Base-by-base conservation (phyloP, 495 filamentous ascomycete genomes). In the Alectoria sarmentosa region DNA sequence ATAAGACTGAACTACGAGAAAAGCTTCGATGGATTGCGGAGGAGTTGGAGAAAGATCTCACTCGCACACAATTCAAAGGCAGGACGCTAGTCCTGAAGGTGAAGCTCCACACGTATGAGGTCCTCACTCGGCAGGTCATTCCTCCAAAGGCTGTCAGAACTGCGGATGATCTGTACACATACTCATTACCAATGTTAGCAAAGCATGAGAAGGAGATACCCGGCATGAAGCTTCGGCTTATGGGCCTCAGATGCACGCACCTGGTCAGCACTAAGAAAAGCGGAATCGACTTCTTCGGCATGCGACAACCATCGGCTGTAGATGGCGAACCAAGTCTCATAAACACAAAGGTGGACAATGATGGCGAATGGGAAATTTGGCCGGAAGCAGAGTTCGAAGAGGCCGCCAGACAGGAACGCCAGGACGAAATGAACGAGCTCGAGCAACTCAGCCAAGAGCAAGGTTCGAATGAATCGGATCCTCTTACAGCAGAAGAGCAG, bases 101-200 rank as follows among this genome's bases (percentile, higher is more conserved):
- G 58, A 99, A 99, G 73, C 78, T 98, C 15, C 91, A 96, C 69
- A 95, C 90, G 0, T 99, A 92, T 69, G 91, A 97, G 73, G 92
- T 98, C 14, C 78, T 90, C 23, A 94, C 91, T 0, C 78, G 94
- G 42, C 94, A 98, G 72, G 82, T 83, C 17, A 81, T 88, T 44
- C 84, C 88, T 14, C 85, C 90, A 3, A 87, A 87, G 68, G 86
- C 91, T 0, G 81, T 96, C 9, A 81, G 73, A 37, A 75, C 79
- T 2, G 87, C 90, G 0, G 88, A 95, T 49, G 94, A 98, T 67
- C 75, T 98, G 19, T 99, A 93, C 73, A 83, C 82, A 26, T 90
- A 86, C 71, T 75, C 90, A 0, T 66, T 96, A 10, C 95, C 92
- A 0, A 95, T 99, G 82, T 74, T 98, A 19, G 75, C 78, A 3